Percentiles rank a stretch among this genome's conserved stretches.
Evolutionary conservation across 306 rosid species (phyloP).

Genomic region (Vigna angularis): DNA sequence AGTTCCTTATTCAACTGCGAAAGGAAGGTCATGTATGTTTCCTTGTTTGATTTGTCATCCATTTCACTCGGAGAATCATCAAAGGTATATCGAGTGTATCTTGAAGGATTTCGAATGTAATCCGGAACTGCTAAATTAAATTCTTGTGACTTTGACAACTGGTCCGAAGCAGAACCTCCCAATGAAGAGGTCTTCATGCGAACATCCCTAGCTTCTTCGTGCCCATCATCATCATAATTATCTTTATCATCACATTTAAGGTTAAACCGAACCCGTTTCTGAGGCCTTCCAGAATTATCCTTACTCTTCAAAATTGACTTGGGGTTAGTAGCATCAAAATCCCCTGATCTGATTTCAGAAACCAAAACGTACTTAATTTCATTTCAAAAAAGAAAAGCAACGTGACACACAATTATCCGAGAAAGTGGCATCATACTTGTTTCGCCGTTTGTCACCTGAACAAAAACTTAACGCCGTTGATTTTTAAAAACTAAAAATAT

Average conservation of each 20-base stretch:
- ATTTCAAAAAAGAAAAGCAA: too few relatives aligned
- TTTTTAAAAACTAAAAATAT: too few relatives aligned
- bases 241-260: conserved; percentile 57
- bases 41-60: conserved; percentile 81
- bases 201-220: conserved; percentile 45
- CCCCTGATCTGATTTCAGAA: too few relatives aligned
- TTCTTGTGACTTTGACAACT: conserved; percentile 41
- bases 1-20: conserved; percentile 47
- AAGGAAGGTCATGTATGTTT: conserved; percentile 76
- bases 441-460: too few relatives aligned
- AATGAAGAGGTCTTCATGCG: conserved; percentile 45
- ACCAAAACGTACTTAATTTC: too few relatives aligned
- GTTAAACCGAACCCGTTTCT: conserved; percentile 86
- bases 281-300: conserved; percentile 52
- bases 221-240: conserved; percentile 33
- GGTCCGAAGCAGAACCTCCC: conserved; percentile 42
- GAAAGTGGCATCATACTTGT: too few relatives aligned
- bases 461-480: too few relatives aligned
- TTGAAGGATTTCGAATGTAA: conserved; percentile 74
- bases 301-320: conserved; percentile 92
- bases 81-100: conserved; percentile 73
- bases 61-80: conserved; percentile 67
- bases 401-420: too few relatives aligned
- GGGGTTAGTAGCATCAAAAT: conserved; percentile 46
- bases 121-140: conserved; percentile 75